Conservation (phyloP, 1,139 yeast species). For the Debaryomyces subglobosus region DNA sequence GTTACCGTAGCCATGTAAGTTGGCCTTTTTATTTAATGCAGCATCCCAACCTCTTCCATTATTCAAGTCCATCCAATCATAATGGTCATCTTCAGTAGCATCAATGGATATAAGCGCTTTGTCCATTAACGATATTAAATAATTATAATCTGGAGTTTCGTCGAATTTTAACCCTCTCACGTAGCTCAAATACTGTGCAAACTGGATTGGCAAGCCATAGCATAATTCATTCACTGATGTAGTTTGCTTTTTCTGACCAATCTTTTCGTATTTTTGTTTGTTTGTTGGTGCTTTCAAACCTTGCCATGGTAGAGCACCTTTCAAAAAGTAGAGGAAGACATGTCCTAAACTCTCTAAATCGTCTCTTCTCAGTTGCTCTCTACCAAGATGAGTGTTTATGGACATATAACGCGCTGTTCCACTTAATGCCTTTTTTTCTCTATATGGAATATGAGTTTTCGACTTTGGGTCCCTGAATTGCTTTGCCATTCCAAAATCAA, state of each 20-base stretch:
- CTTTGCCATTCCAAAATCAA: constrained; percentile 68
- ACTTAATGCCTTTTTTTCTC: constrained; percentile 64
- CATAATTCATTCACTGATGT: constrained; percentile 73
- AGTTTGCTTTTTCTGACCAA: constrained; percentile 75
- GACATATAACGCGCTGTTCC: constrained; percentile 72
- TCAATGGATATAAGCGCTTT: constrained; percentile 41
- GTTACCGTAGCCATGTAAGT: constrained; percentile 78
- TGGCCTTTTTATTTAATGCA: constrained; percentile 75
- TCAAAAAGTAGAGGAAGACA: constrained; percentile 62
- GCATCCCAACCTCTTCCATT: constrained; percentile 87
- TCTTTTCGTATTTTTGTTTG: constrained; percentile 79
- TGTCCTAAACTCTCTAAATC: constrained; percentile 67
- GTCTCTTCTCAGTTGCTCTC: constrained; percentile 67
- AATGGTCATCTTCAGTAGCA: constrained; percentile 60
- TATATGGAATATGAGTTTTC: constrained; percentile 60
- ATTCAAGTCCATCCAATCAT: constrained; percentile 84
- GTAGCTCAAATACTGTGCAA: constrained; percentile 73
- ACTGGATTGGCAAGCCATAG: constrained; percentile 71
- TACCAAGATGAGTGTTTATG: constrained; percentile 63
- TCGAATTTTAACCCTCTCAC: constrained; percentile 76
- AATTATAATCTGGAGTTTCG: constrained; percentile 75
- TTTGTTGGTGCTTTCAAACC: constrained; percentile 75
- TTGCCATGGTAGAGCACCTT: constrained; percentile 65
- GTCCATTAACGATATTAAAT: constrained; percentile 44
- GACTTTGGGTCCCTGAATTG: constrained; percentile 65